These are phyloP conservation scores for Fusarium metavorans DNA, from an alignment of 2,329 filamentous ascomycete species.

Conservation along the genomic window DNA sequence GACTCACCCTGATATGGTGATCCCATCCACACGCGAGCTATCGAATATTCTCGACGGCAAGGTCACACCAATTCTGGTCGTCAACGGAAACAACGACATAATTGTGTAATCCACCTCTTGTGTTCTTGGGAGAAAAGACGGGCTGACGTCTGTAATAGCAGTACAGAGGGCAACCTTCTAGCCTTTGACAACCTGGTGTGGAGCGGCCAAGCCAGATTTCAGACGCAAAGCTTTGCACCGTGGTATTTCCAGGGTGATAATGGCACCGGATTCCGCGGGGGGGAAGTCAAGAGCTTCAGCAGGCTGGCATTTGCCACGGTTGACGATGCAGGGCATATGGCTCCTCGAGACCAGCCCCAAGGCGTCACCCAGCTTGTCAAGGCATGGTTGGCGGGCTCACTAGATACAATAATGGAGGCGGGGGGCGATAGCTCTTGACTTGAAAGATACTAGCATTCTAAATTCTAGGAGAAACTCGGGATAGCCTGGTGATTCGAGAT, in stretches of 20 bases:
- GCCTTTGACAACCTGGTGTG: not conserved
- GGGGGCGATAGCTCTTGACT: too few species aligned
- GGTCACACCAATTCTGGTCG: not conserved
- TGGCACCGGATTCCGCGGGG: not conserved
- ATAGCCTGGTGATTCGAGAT: not conserved
- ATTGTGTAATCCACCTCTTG: not conserved
- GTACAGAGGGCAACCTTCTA: not conserved
- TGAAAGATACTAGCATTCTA: too few species aligned
- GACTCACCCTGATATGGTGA: not conserved
- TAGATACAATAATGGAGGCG: not conserved
- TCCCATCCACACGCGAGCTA: not conserved
- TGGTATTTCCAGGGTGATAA: not conserved
- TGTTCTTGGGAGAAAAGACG: not conserved
- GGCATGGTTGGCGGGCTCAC: not conserved
- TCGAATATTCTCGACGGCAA: not conserved
- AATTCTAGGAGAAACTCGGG: not conserved
- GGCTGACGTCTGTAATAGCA: not conserved
- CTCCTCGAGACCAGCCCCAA: not conserved
- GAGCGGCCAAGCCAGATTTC: not conserved
- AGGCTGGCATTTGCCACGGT: not conserved
- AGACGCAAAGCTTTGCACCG: not conserved
- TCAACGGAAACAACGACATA: not conserved
- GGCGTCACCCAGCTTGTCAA: not conserved
- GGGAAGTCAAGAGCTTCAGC: not conserved
- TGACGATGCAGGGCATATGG: not conserved